Evolutionary conservation across 1,284 basidiomycete species (phyloP).

Genomic region (Sporisorium reilianum): DNA sequence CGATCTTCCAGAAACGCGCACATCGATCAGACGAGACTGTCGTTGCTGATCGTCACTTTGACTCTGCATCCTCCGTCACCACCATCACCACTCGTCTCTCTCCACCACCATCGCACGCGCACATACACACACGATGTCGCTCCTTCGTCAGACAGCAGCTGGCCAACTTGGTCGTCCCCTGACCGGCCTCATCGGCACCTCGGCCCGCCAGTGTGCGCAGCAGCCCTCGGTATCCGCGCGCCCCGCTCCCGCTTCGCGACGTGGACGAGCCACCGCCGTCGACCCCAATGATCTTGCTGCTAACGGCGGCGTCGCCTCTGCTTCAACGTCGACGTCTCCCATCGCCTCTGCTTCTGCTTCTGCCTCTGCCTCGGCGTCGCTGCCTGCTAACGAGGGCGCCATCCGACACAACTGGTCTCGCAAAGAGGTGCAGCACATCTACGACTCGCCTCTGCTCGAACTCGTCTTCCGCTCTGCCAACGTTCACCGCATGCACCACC

Average conservation of each 20-base stretch:
- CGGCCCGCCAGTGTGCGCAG: conserved; percentile 30
- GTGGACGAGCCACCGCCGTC: conserved; percentile 51
- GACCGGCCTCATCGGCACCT: conserved; percentile 20
- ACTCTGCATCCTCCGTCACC: too few relatives aligned
- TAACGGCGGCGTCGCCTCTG: conserved; percentile 16
- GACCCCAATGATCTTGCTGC: conserved; percentile 43
- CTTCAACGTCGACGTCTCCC: neutral
- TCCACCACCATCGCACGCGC: neutral
- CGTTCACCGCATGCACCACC: conserved; percentile 87
- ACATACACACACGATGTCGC: conserved; percentile 28
- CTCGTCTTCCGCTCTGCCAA: conserved; percentile 70
- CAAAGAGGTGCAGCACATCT: conserved; percentile 61
- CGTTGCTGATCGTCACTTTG: neutral
- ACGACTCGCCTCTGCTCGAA: conserved; percentile 65
- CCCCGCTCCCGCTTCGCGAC: conserved; percentile 27
- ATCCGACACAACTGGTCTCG: conserved; percentile 63
- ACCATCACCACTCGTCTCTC: too few relatives aligned
- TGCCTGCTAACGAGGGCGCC: conserved; percentile 24
- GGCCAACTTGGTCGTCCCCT: conserved; percentile 33
- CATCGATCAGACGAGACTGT: neutral
- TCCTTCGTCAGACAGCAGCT: conserved; percentile 36
- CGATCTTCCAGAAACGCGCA: conserved; percentile 11
- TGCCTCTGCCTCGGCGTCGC: neutral
- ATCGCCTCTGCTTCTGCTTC: too few relatives aligned
- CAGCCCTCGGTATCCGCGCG: conserved; percentile 19